Base-by-base conservation (phyloP, 805 yeast genomes). In the Lipomyces spencermartinsiae region DNA sequence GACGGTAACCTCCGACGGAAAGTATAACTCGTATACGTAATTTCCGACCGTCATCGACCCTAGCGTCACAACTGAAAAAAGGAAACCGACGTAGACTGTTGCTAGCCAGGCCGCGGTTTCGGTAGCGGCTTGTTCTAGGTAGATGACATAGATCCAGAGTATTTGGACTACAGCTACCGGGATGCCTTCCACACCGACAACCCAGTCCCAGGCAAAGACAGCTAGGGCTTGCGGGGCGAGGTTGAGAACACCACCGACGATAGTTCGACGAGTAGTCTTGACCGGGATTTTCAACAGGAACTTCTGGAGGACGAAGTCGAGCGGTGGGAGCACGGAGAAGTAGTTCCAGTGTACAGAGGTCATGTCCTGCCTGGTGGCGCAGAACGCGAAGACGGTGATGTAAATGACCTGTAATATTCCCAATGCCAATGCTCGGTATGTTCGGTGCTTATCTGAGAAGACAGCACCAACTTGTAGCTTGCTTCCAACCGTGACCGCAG, bases 241-340 rank as follows among this genome's bases (percentile, higher is more conserved):
- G 64, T 69, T 69, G 58, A 69, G 33, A 10, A 62, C 64, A n/a
- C n/a, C 29, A 10, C 66, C 58, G 39, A 54, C 62, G 33, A 64
- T 33, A 4, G 68, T 54, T 4, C 72, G 65, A 16, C 63, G 60
- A 4, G 71, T 49, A 2, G 55, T 33, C 39, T 19, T 39, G 56
- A 64, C 53, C 7, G 63, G 56, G 51, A 69, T 34, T 34, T 63
- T 66, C 19, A 69, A 61, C 10, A 67, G 39, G n/a, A 69, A 10
- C 22, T 55, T 19, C 59, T 67, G 71, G 22, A 69, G 63, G 22
- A 61, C 68, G 16, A 61, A 39, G 51, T 69, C 72, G 22, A 68
- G 63, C 8, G 71, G 67, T 2, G 72, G 71, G 14, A 69, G 61
- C 14, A 67, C 68, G n/a, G 72, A 69, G 53, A 69, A 69, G 60